These are phyloP conservation scores for Pichia heedii DNA, from an alignment of 805 yeast genomes.

Conservation along the genomic window DNA sequence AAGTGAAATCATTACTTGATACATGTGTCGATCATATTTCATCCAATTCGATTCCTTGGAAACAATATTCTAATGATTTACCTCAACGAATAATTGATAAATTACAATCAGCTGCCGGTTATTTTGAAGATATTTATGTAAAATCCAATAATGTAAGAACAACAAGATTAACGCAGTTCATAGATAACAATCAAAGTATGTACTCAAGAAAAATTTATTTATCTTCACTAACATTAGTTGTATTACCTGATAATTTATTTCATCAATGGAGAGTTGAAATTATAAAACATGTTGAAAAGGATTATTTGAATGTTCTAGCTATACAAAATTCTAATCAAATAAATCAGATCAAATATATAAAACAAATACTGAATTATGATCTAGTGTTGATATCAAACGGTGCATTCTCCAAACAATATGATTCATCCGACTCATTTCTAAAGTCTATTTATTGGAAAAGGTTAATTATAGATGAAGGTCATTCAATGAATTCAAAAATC, in stretches of 20 bases:
- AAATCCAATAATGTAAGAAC: slow-evolving; percentile 3
- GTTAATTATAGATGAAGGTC: slow-evolving; percentile 70
- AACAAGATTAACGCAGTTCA: slow-evolving; percentile 14
- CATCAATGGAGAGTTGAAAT: slow-evolving; percentile 59
- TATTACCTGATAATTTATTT: slow-evolving; percentile 58
- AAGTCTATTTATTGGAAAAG: slow-evolving; percentile 53
- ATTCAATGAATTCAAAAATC: slow-evolving; percentile 45
- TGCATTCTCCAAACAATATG: slow-evolving; percentile 35
- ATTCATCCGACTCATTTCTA: slow-evolving; percentile 29
- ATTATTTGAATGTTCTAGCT: slow-evolving; percentile 30
- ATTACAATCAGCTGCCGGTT: slow-evolving; percentile 35
- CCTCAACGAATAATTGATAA: slow-evolving; percentile 34
- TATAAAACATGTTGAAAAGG: slow-evolving; percentile 40
- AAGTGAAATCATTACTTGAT: slow-evolving; percentile 24
- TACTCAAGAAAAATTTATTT: slow-evolving; percentile 29
- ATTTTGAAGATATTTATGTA: slow-evolving; percentile 25
- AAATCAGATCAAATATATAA: slow-evolving; percentile 28
- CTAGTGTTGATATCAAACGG: slow-evolving; percentile 42
- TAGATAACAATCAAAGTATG: slow-evolving; percentile 1
- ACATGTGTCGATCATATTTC: slow-evolving; percentile 36
- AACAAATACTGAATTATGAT: slow-evolving; percentile 36
- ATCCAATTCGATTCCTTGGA: slow-evolving; percentile 52
- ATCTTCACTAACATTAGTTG: slow-evolving; percentile 46
- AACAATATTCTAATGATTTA: slow-evolving; percentile 32
- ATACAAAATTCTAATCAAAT: slow-evolving; percentile 21